Evolutionary conservation across 371 early-diverging fungal species (phyloP).

Genomic region (Chytridium lagenaria): DNA sequence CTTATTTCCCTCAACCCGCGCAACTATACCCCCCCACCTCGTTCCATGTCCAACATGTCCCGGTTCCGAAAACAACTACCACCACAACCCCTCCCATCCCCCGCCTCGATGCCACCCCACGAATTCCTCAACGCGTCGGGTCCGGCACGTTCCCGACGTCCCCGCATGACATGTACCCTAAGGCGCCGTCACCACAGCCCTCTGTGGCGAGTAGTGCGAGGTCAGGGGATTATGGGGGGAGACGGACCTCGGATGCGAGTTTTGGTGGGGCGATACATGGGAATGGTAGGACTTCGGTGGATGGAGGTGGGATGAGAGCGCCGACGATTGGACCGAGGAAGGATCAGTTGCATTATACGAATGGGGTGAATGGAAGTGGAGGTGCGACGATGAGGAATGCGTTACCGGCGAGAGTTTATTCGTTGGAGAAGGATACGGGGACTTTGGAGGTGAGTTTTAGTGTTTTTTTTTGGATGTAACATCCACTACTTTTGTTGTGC

Average conservation of each 20-base stretch:
- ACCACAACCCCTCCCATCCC: no score
- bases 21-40: neutral
- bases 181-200: no score
- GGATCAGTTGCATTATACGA: neutral
- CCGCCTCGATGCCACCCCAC: no score
- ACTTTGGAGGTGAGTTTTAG: neutral
- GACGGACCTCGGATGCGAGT: no score
- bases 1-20: neutral
- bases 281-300: no score
- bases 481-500: no score
- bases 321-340: slow-evolving; percentile 13
- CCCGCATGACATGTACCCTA: no score
- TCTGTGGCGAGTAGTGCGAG: no score
- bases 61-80: neutral
- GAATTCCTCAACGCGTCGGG: no score
- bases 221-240: no score
- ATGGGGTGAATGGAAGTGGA: neutral
- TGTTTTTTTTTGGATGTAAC: neutral
- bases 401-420: neutral
- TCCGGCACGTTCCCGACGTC: no score
- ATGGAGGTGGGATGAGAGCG: neutral
- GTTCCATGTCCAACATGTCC: slow-evolving; percentile 4
- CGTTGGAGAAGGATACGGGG: slow-evolving; percentile 15
- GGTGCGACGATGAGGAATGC: neutral
- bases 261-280: no score